Conservation (phyloP, 805 yeast species). For the Zygosaccharomyces rouxii region DNA sequence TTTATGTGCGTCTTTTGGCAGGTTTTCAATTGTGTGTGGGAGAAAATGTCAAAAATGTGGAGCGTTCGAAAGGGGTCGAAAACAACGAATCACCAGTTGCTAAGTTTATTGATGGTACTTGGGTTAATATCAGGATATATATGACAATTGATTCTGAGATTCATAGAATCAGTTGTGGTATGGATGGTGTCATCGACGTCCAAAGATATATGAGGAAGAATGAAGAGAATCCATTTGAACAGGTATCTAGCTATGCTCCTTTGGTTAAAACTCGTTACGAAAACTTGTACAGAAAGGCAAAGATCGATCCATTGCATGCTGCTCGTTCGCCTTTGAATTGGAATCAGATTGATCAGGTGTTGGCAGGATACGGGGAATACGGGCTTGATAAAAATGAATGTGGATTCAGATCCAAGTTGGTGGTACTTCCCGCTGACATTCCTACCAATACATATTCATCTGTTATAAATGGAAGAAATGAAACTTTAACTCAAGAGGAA, state of each 20-base stretch:
- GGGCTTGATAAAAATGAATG: slow-evolving; percentile 48
- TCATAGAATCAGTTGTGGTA: slow-evolving; percentile 75
- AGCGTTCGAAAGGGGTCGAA: slow-evolving; percentile 38
- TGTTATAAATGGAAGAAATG: slow-evolving; percentile 46
- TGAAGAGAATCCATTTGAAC: slow-evolving; percentile 30
- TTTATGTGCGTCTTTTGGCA: slow-evolving; percentile 69
- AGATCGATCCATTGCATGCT: slow-evolving; percentile 50
- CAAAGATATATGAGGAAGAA: slow-evolving; percentile 57
- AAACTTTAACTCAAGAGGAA: slow-evolving; percentile 74
- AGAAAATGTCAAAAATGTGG: slow-evolving; percentile 58
- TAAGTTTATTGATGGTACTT: slow-evolving; percentile 48
- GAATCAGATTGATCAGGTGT: slow-evolving; percentile 84
- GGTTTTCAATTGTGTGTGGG: slow-evolving; percentile 93
- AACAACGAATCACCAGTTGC: slow-evolving; percentile 51
- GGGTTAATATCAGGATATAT: slow-evolving; percentile 61
- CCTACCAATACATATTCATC: slow-evolving; percentile 45
- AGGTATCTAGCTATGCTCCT: slow-evolving; percentile 43
- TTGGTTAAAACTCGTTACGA: slow-evolving; percentile 77
- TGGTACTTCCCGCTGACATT: slow-evolving; percentile 72
- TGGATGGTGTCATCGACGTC: slow-evolving; percentile 68
- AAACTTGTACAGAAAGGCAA: slow-evolving; percentile 53
- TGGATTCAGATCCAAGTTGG: slow-evolving; percentile 72
- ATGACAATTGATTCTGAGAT: slow-evolving; percentile 77
- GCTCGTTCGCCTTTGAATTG: slow-evolving; percentile 64
- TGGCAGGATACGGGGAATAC: slow-evolving; percentile 88